Evolutionary conservation across 1,284 basidiomycete species (phyloP).

Genomic region (Pyrrhoderma noxium): DNA sequence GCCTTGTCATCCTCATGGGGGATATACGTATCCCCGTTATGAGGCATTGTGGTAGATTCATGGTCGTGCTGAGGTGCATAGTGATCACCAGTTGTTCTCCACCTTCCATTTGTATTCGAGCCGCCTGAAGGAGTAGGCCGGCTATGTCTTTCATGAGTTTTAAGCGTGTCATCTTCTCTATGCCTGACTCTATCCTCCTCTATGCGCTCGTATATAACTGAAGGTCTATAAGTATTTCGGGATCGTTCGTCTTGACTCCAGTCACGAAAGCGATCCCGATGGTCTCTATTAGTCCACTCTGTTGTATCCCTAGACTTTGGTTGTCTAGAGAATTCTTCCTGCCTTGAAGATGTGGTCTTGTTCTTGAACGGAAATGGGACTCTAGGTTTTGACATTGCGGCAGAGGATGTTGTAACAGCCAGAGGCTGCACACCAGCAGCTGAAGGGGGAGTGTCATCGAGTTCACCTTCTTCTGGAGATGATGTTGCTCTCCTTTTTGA

Average conservation of each 20-base stretch:
- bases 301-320: slow-evolving; percentile 4
- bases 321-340: background rate
- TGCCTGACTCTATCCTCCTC: slow-evolving; percentile 38
- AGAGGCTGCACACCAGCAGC: slow-evolving; percentile 23
- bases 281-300: slow-evolving; percentile 17
- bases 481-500: slow-evolving; percentile 49
- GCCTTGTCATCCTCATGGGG: slow-evolving; percentile 16
- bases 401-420: slow-evolving; percentile 20
- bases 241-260: slow-evolving; percentile 14
- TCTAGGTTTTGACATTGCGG: slow-evolving; percentile 31
- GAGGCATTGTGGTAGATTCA: background rate
- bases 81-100: slow-evolving; percentile 10
- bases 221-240: slow-evolving; percentile 11
- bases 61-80: slow-evolving; percentile 6
- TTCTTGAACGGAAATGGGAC: slow-evolving; percentile 71
- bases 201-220: slow-evolving; percentile 36
- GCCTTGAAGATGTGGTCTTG: slow-evolving; percentile 29
- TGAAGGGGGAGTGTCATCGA: slow-evolving; percentile 40
- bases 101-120: background rate
- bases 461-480: slow-evolving; percentile 72
- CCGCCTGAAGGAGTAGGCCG: background rate
- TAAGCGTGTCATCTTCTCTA: slow-evolving; percentile 26
- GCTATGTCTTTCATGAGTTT: background rate
- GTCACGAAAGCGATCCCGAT: slow-evolving; percentile 21
- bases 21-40: background rate